These are phyloP conservation scores for Echites panduratus DNA, from an alignment of 257 asterid genomes.

Conservation along the genomic window DNA sequence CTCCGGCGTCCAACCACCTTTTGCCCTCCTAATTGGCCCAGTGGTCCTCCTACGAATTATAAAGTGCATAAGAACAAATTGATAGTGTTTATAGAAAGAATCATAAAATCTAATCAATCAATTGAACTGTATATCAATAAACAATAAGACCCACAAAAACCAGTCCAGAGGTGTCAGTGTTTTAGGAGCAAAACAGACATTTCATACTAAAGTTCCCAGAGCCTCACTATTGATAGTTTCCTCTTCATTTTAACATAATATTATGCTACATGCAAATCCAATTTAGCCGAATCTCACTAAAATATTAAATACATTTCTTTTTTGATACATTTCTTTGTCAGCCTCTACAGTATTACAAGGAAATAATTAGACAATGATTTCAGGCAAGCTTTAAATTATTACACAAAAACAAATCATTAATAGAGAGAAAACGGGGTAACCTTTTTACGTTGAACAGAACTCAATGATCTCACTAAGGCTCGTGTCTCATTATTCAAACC, in stretches of 20 bases:
- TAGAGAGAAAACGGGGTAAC: background rate
- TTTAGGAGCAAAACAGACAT: background rate
- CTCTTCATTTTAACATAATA: background rate
- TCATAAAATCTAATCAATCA: background rate
- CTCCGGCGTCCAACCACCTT: slow-evolving; percentile 99
- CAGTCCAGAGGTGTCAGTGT: background rate
- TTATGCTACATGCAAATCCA: background rate
- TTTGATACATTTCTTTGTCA: background rate
- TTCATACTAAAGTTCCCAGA: background rate
- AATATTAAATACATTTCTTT: background rate
- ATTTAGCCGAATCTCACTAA: background rate
- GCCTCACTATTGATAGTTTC: background rate
- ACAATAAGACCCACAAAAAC: background rate
- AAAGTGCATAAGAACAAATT: slow-evolving; percentile 14
- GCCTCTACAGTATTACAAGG: background rate
- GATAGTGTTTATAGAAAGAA: background rate
- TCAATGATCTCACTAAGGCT: background rate
- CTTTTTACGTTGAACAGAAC: background rate
- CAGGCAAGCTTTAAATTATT: background rate
- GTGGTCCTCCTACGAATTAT: slow-evolving; percentile 67
- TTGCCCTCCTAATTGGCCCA: slow-evolving; percentile 98
- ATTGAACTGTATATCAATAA: background rate
- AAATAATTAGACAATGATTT: background rate
- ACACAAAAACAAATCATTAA: background rate
- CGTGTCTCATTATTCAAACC: background rate